Evolutionary conservation across 1,284 basidiomycete species (phyloP), one percentile per base, ranked within the genome.

Genomic region (Cutaneotrichosporon mucoides): DNA sequence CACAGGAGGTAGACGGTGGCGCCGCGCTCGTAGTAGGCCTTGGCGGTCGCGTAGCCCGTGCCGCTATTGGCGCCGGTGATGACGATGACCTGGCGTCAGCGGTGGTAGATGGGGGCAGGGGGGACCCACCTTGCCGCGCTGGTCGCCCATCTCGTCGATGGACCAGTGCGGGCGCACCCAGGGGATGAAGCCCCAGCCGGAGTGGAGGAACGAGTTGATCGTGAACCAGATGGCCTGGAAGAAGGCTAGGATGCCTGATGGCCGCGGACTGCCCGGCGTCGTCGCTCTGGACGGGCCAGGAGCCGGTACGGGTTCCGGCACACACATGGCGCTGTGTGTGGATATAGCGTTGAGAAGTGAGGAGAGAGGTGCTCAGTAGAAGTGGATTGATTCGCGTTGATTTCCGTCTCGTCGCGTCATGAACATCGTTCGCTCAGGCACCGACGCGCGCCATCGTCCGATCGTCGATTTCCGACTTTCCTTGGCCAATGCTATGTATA

Each of bases 1-100:
- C 74, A 64, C 9, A 42, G 60, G 12, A 88, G 78, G 70, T 86
- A 88, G 0, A 89, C 87, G 60, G 81, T 86, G 6, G 86, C 86
- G 43, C 85, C 83, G 56, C 81, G 81, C 7, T 70, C 63, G 44
- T 88, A 79, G 11, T 86, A 77, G 5, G 78, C 81, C 43, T 67
- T 66, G 33, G 67, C 64, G 5, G 72, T 74, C 11, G 62, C 67
- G 55, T 70, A 73, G 2, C 75, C 76, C 13, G 69, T 71, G 1
- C 73, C 75, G 16, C 57, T 58, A 55, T 77, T 77, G 5, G 70
- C 76, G 16, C 76, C 77, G 0, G 76, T 80, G 49, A 79, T 71
- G 37, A 79, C 55, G 33, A 73, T 61, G 56, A 76, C 71, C 69
- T 78, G 58, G 11, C 11, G 24, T 57, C 36, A 51, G 55, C 40